phyloP scores from a whole-genome alignment of 345 rosid genomes.

The Sisymbrium irio region DNA sequence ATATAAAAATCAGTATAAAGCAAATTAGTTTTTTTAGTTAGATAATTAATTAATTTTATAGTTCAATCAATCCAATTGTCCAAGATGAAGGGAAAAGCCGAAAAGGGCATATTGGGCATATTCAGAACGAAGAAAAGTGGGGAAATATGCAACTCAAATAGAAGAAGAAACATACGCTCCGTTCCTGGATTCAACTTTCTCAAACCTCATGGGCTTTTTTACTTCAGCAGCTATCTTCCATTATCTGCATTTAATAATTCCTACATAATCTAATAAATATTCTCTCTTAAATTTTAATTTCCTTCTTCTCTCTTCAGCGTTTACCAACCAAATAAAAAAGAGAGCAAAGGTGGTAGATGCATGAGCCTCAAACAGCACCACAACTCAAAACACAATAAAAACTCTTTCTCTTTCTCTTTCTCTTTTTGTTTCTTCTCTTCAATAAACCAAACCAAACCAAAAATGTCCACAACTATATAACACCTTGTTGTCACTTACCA shows the following conservation, averaged over 20 bases:
- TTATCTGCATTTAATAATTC: too few relatives aligned
- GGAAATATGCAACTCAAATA: not conserved
- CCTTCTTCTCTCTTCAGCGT: slow-evolving; percentile 18
- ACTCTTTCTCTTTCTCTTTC: not conserved
- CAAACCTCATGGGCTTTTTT: slow-evolving; percentile 12
- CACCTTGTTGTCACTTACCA: slow-evolving; percentile 29
- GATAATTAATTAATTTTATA: too few relatives aligned
- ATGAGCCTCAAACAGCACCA: slow-evolving; percentile 50
- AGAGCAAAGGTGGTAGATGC: slow-evolving; percentile 74
- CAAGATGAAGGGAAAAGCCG: slow-evolving; percentile 42
- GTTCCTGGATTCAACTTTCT: slow-evolving; percentile 15
- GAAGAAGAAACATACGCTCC: slow-evolving; percentile 11
- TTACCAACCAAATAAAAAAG: slow-evolving; percentile 37
- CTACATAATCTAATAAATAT: too few relatives aligned
- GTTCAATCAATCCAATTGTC: not conserved
- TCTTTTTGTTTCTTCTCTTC: not conserved
- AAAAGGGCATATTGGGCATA: not conserved
- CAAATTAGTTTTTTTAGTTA: too few relatives aligned
- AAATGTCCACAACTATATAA: slow-evolving; percentile 11
- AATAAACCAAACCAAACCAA: not conserved
- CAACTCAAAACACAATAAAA: slow-evolving; percentile 13
- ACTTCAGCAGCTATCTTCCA: not conserved
- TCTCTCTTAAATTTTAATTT: not conserved
- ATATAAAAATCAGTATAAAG: too few relatives aligned
- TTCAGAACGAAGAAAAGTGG: not conserved